Base-by-base conservation (phyloP, 202 grass and related monocot species). In the Bolboschoenoplectus hybrid region DNA sequence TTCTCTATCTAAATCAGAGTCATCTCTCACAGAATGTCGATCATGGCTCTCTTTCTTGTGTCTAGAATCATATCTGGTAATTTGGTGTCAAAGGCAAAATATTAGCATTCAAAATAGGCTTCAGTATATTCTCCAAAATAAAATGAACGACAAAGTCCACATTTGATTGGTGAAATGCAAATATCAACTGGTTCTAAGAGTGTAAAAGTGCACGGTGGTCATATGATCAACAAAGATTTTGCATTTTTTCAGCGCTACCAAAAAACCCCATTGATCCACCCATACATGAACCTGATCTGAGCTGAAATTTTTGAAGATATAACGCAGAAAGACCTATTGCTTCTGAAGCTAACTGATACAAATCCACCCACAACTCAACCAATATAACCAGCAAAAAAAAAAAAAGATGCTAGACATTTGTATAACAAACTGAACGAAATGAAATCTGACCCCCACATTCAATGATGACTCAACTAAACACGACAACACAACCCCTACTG, bases 41-140 rank as follows among this genome's bases (percentile, higher is more conserved):
- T 47, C 70, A 89, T 80, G 66, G 39, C 56, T 83, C 53, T 87
- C 86, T 26, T 84, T 84, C 49, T 47, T 82, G 13, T 63, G 76
- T 82, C 82, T 91, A 73, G 90, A 83, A 82, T 60, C 74, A 85
- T 92, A 82, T 82, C 86, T 90, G 45, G 19, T 74, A 50, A 34
- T 74, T 49, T 13, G 10, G 44, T 74, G 71, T 12, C 55, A 81
- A 11, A 34, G 67, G 44, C 13, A 81, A 16, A 58, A 71, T 11
- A 81, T 39, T 68, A 67, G 71, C 43, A 51, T 74, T 51, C 45
- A 74, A 50, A 5, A 74, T 34, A 50, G 9, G 20, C 45, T 51
- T 74, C 45, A 74, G 19, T 74, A 74, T 12, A 32, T 74, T 74
- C 43, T 74, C 0, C 44, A 74, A 51, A 74, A 74, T 12, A 5